phyloP scores from a whole-genome alignment of 768 basidiomycete species.

The Scleroderma bovista region DNA sequence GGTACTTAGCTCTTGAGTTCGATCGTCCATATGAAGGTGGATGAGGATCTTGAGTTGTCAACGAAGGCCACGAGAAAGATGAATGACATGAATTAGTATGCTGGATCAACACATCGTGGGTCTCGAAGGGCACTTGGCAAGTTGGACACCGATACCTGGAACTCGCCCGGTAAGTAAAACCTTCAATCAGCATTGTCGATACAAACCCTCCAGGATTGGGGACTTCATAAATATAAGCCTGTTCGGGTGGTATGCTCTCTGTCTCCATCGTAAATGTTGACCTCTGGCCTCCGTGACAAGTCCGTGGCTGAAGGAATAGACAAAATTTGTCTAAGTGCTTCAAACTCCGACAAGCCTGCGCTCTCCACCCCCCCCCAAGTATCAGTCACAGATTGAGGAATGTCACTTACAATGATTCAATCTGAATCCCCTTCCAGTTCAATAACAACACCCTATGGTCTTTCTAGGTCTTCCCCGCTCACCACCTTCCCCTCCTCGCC shows the following conservation, averaged over 20 bases:
- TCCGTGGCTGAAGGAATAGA: neutral
- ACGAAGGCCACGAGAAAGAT: neutral
- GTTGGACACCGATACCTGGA: no score
- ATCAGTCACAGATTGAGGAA: neutral
- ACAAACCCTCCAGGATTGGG: neutral
- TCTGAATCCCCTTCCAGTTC: neutral
- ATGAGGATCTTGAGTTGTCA: neutral
- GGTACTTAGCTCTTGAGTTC: neutral
- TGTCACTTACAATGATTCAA: neutral
- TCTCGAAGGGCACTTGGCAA: no score
- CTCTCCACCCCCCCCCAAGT: neutral
- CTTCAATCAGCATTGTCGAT: neutral
- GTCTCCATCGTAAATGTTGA: neutral
- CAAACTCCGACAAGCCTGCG: neutral
- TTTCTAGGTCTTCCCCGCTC: neutral
- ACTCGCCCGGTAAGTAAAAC: no score
- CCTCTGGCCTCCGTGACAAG: neutral
- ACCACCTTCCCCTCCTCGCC: neutral
- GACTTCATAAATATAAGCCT: neutral
- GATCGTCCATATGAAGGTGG: neutral
- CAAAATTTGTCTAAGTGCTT: neutral
- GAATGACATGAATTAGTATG: no score
- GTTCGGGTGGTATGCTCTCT: neutral
- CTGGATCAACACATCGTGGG: no score
- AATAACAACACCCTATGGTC: neutral